Evolutionary conservation across 179 eudicot species (phyloP).

Genomic region (Silene noctiflora): DNA sequence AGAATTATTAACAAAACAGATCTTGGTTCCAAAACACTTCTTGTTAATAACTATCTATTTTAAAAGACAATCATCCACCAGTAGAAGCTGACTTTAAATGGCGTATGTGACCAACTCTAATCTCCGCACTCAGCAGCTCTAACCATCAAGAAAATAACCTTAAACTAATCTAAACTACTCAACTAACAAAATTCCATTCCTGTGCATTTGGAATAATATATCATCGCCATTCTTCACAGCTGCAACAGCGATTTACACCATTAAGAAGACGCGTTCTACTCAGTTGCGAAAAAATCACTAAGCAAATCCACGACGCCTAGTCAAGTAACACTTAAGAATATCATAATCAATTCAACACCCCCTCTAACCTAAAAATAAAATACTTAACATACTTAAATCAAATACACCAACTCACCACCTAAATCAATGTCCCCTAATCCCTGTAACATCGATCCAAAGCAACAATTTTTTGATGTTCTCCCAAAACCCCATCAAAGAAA

Average conservation of each 20-base stretch:
- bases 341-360: too few relatives aligned
- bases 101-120: background rate
- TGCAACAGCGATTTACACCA: background rate
- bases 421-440: background rate
- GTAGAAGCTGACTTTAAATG: background rate
- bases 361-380: background rate
- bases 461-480: background rate
- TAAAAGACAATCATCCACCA: slow-evolving; percentile 6
- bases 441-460: background rate
- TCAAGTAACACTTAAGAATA: too few relatives aligned
- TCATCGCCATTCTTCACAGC: background rate
- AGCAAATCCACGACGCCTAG: background rate
- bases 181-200: background rate
- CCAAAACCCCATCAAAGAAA: slow-evolving; percentile 4
- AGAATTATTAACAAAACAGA: background rate
- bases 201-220: background rate
- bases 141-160: background rate
- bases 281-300: background rate
- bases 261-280: background rate
- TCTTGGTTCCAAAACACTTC: background rate
- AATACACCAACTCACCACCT: slow-evolving; percentile 1
- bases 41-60: background rate
- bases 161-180: background rate
- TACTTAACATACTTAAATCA: background rate
- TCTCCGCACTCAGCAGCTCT: too few relatives aligned